Base-by-base conservation (phyloP, 257 asterid species). In the Jacaranda copaia region DNA sequence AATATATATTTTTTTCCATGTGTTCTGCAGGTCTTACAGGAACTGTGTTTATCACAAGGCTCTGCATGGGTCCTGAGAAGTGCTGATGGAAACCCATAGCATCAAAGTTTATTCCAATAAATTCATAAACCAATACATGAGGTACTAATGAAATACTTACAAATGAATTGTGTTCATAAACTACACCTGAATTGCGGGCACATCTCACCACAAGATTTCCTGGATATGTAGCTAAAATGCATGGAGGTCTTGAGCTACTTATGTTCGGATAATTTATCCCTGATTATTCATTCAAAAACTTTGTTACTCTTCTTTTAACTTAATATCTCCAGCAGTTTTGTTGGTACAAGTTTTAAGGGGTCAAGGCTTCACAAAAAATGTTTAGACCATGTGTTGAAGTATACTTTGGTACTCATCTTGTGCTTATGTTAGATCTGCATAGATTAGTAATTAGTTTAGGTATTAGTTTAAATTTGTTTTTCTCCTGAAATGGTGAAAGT, bases 21-120 rank as follows among this genome's bases (percentile, higher is more conserved):
- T 68, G 60, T 61, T 73, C 19, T 88, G 82, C 93, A 94, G 98
- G 98, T 90, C 55, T 25, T 94, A 63, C 75, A 60, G 67, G 97
- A 92, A 76, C 32, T 94, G 25, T 92, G 98, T 67, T 72, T 77
- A 74, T 77, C 92, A 39, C 87, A 94, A 79, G 82, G 82, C 70
- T 76, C 88, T 35, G 88, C 82, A 7, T 94, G 98, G 98, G 77
- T 86, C 74, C 88, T 92, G 75, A 88, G 20, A 81, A 81, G 79
- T 62, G 88, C 87, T 46, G 98, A 87, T 81, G 83, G 85, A 68
- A 87, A 81, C 81, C 76, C 81, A 25, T 81, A 72, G 36, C 75
- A 55, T 56, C 79, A 12, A 78, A 72, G 74, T 72, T 55, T 38
- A 52, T 15, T 66, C 49, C 18, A 51, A 51, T 58, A 75, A 65